Base-by-base conservation (phyloP, 2,329 filamentous ascomycete species). In the Aspergillus sp. region DNA sequence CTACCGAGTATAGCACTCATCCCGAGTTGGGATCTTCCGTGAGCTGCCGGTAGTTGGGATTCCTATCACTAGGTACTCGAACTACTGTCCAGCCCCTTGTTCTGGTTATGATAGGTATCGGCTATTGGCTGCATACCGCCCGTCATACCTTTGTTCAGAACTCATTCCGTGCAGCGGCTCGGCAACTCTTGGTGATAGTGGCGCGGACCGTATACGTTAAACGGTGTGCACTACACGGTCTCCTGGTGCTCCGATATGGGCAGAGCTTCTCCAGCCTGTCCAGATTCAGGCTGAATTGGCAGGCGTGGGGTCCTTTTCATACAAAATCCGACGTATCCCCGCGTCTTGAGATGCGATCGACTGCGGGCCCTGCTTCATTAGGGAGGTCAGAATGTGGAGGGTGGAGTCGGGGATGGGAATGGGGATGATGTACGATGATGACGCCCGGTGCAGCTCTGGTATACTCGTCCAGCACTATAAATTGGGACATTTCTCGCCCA, bases 281-380 rank as follows among this genome's bases (percentile, higher is more conserved):
- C 40, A 14, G 16, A 13, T 54, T 54, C 47, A 54, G 52, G 32
- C 52, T 54, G 36, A 50, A 54, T 31, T 42, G 5, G 3, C n/a
- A 7, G 17, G 13, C 11, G 29, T 40, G 47, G 36, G 4, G 40
- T 6, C 11, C 9, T 13, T 19, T 14, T 38, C 14, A n/a, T 36
- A 14, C 17, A 23, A 20, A 32, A 25, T 17, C 40, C 53, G 45
- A 53, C 49, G 17, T 50, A 54, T 47, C 51, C 49, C 59, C 55
- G 50, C 44, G 16, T 45, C 42, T 43, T 40, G 47, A 41, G 21
- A 42, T 41, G n/a, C 25, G 63, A 65, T 64, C 58, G 58, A 54
- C 61, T 43, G 58, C 50, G 55, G 54, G 54, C 57, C 50, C 45
- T 64, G 40, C 61, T 58, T 5, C 10, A 42, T 64, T 49, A 49